Base-by-base conservation (phyloP, 1,139 yeast species). In the Debaryomyces sp. region DNA sequence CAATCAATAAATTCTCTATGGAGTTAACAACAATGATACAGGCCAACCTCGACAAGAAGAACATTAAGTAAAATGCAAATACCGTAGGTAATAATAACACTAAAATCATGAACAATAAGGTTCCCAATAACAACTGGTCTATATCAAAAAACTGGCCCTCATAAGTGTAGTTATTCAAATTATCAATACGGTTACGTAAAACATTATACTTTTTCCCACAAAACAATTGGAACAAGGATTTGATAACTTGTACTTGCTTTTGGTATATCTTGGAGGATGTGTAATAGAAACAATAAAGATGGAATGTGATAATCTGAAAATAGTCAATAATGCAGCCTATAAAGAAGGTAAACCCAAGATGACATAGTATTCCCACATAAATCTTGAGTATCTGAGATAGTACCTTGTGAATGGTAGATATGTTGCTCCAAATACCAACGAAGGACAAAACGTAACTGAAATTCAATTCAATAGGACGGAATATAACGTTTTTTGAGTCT, bases 171-270 rank as follows among this genome's bases (percentile, higher is more conserved):
- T 66, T 70, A 51, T 75, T 73, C 39, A 76, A 59, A 50, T 64
- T 70, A 64, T 95, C 99, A 37, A 91, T 84, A 71, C 99, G 84
- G 50, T 88, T 78, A 55, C 98, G 79, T 57, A 95, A 71, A 1
- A 87, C 82, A 61, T 95, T 95, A 55, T 83, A 86, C 67, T 92
- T 91, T 64, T 88, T 89, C 1, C 99, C 99, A 51, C 96, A 80
- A 59, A 95, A 92, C 38, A 95, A 71, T 58, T 91, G 89, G 65
- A 89, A 89, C 47, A 95, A 73, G 10, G 97, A 89, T 48, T 75
- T 75, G 52, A 94, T 69, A 6, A 86, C 80, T 44, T 78, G 79
- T 22, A 89, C 64, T 60, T 90, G 96, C 77, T 91, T 85, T 52
- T 81, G 79, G 66, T 87, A 94, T 5, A 95, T 77, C 55, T 87